These are phyloP conservation scores for Cenchrus fungigraminus DNA, from an alignment of 176 grass and related monocot species.

Conservation along the genomic window DNA sequence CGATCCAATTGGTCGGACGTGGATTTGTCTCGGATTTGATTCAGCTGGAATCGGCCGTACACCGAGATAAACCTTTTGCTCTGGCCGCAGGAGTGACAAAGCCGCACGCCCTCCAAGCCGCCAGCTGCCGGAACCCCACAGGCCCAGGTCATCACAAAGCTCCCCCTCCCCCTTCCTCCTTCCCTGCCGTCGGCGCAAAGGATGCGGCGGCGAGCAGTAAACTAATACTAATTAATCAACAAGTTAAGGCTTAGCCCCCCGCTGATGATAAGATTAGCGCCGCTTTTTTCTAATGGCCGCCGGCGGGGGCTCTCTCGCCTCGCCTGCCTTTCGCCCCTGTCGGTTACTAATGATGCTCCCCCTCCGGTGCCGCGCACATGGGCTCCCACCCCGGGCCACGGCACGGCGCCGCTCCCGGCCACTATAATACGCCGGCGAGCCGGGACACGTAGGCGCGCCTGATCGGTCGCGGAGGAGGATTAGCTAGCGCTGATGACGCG, in stretches of 20 bases:
- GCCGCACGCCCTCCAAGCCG: background rate
- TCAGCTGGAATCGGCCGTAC: background rate
- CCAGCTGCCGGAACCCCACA: background rate
- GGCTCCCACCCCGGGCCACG: slow-evolving; percentile 44
- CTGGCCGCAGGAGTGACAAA: background rate
- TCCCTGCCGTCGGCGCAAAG: background rate
- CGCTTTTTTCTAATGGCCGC: background rate
- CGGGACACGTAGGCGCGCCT: slow-evolving; percentile 27
- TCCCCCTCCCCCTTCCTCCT: background rate
- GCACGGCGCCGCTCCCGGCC: slow-evolving; percentile 41
- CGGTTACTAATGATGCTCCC: slow-evolving; percentile 32
- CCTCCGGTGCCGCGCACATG: slow-evolving; percentile 40
- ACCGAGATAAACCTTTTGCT: background rate
- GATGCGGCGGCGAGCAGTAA: background rate
- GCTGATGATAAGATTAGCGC: background rate
- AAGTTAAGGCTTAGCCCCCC: slow-evolving; percentile 10
- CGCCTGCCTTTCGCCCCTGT: slow-evolving; percentile 16
- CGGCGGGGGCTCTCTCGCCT: too few species aligned
- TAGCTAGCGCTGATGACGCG: background rate
- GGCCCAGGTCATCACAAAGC: background rate
- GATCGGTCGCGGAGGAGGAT: background rate
- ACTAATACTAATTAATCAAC: background rate
- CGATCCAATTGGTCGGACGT: too few species aligned
- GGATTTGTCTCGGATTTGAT: background rate
- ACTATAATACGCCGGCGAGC: slow-evolving; percentile 30